These are phyloP conservation scores for Lachancea sp. DNA, from an alignment of 805 yeast species.

Conservation along the genomic window DNA sequence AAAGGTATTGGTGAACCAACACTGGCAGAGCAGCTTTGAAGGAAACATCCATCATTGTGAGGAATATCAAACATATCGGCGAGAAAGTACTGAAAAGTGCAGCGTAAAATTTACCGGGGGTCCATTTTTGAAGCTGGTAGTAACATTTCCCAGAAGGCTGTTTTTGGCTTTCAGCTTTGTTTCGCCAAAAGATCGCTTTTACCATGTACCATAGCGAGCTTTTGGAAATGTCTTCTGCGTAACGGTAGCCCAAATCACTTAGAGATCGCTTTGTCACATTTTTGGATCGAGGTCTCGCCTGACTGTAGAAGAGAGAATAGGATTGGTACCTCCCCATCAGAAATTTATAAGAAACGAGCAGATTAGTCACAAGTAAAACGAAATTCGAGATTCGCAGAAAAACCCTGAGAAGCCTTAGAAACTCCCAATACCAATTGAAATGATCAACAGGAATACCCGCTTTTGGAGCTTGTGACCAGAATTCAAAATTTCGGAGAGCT, in stretches of 20 bases:
- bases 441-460: conserved; percentile 1
- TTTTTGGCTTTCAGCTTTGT: conserved; percentile 10
- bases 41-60: conserved; percentile 35
- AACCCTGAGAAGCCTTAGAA: conserved; percentile 15
- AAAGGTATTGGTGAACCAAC: conserved; percentile 33
- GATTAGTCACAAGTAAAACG: conserved; percentile 14
- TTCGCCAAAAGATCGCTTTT: conserved; percentile 13
- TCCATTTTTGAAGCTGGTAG: conserved; percentile 62
- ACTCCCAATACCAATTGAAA: conserved; percentile 11
- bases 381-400: conserved; percentile 9
- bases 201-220: conserved; percentile 23
- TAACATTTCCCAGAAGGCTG: conserved; percentile 32
- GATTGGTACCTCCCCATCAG: conserved; percentile 17
- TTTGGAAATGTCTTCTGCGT: conserved; percentile 17
- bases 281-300: conserved; percentile 14
- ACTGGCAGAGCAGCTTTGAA: conserved; percentile 35
- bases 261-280: conserved; percentile 19
- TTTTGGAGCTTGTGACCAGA: conserved; percentile 12
- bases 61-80: conserved; percentile 47
- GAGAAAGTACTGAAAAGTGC: conserved; percentile 48
- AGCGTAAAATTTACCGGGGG: conserved; percentile 53
- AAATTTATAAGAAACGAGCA: conserved; percentile 16
- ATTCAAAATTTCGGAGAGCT: conserved; percentile 18
- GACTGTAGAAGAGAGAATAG: conserved; percentile 22
- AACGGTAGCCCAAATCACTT: conserved; percentile 16